These are phyloP conservation scores for Boletus rubescentipes DNA, from an alignment of 768 basidiomycete species.

Conservation along the genomic window DNA sequence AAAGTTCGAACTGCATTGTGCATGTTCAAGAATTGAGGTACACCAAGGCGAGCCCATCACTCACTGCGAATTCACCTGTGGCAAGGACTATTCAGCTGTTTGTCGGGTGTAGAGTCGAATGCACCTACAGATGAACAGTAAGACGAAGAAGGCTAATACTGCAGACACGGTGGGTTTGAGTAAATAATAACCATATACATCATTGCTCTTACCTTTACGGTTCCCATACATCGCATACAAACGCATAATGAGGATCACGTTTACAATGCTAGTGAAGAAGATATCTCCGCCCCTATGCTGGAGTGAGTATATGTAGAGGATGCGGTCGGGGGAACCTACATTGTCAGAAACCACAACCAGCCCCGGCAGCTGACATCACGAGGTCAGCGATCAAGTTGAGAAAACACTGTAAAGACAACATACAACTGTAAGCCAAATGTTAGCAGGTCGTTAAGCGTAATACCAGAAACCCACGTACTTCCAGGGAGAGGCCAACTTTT, in stretches of 20 bases:
- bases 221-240: slow-evolving; percentile 2
- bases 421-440: neutral
- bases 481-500: neutral
- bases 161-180: neutral
- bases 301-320: neutral
- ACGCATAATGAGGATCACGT: slow-evolving; percentile 1
- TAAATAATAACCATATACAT: neutral
- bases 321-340: neutral
- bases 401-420: neutral
- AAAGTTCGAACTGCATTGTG: slow-evolving; percentile 5
- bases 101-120: no score
- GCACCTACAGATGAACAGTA: neutral
- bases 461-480: neutral
- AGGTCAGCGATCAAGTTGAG: neutral
- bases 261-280: slow-evolving; percentile 4
- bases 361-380: neutral
- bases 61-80: slow-evolving; percentile 3
- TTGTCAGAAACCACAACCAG: neutral
- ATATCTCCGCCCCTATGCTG: neutral
- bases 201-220: neutral
- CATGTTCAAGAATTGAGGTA: neutral
- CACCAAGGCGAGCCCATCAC: neutral
- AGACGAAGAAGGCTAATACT: neutral
- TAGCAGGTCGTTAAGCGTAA: neutral
- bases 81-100: neutral